Conservation (phyloP, 2,329 filamentous ascomycete genomes). For the Coniella vitis region DNA sequence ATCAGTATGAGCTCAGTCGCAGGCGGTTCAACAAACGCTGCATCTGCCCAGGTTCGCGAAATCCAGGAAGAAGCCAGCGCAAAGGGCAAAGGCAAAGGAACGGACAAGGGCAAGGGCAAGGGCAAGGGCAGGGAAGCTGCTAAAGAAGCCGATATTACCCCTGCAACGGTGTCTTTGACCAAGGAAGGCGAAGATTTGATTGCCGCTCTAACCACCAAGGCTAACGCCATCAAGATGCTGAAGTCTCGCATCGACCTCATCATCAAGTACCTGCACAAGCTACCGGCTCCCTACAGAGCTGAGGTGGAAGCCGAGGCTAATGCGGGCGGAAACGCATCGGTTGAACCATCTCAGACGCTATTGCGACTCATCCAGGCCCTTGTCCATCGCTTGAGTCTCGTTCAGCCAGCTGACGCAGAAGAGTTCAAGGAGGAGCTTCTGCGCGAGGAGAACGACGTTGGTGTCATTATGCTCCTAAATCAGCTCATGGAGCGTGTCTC, state of each 20-base stretch:
- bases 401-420: conserved; percentile 62
- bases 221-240: conserved; percentile 91
- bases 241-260: conserved; percentile 69
- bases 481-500: conserved; percentile 66
- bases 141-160: conserved; percentile 24
- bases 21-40: conserved; percentile 73
- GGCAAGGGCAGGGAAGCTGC: conserved; percentile 45
- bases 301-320: conserved; percentile 33
- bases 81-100: conserved; percentile 39
- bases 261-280: conserved; percentile 66
- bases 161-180: conserved; percentile 42
- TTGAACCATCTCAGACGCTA: conserved; percentile 58
- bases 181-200: conserved; percentile 56
- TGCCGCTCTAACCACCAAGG: conserved; percentile 70
- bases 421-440: conserved; percentile 65
- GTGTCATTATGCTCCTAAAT: conserved; percentile 69
- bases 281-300: conserved; percentile 42
- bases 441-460: conserved; percentile 77
- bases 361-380: conserved; percentile 85
- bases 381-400: conserved; percentile 72
- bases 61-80: conserved; percentile 35
- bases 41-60: conserved; percentile 41
- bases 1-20: conserved; percentile 94
- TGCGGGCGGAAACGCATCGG: conserved; percentile 26
- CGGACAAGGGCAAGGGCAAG: conserved; percentile 31